Evolutionary conservation across 208 protist genomes (phyloP).

Genomic region (Leishmania amazonensis): DNA sequence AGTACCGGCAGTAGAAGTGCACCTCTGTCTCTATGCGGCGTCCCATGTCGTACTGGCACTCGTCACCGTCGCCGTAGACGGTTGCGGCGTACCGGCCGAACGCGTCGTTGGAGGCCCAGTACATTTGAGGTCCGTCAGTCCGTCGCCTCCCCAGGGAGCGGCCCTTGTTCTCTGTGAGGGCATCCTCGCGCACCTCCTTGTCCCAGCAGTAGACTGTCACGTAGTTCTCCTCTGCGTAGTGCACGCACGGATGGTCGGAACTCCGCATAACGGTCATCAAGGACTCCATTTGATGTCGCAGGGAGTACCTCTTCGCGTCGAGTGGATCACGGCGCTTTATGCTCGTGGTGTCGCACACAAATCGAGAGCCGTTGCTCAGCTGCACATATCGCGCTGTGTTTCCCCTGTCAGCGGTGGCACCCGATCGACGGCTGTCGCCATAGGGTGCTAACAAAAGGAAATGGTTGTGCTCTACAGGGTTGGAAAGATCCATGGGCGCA

Average conservation of each 20-base stretch:
- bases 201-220: conserved; percentile 23
- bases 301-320: background rate
- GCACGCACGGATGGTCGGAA: conserved; percentile 2
- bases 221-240: background rate
- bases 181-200: conserved; percentile 9
- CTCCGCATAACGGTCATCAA: conserved; percentile 4
- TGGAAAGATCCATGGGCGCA: conserved; percentile 9
- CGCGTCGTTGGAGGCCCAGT: conserved; percentile 17
- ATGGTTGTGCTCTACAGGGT: conserved; percentile 20
- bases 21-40: conserved; percentile 24
- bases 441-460: conserved; percentile 14
- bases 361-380: conserved; percentile 35
- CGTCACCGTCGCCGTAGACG: conserved; percentile 32
- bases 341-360: conserved; percentile 16
- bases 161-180: background rate
- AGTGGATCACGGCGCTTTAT: conserved; percentile 5
- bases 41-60: conserved; percentile 17
- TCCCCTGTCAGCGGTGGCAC: background rate
- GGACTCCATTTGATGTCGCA: conserved; percentile 12
- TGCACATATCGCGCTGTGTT: conserved; percentile 26
- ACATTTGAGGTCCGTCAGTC: background rate
- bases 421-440: background rate
- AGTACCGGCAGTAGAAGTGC: conserved; percentile 29
- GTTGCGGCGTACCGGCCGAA: conserved; percentile 35
- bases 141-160: conserved; percentile 1